Evolutionary conservation across 2,329 filamentous ascomycete species (phyloP).

Genomic region (Beauveria sp.): DNA sequence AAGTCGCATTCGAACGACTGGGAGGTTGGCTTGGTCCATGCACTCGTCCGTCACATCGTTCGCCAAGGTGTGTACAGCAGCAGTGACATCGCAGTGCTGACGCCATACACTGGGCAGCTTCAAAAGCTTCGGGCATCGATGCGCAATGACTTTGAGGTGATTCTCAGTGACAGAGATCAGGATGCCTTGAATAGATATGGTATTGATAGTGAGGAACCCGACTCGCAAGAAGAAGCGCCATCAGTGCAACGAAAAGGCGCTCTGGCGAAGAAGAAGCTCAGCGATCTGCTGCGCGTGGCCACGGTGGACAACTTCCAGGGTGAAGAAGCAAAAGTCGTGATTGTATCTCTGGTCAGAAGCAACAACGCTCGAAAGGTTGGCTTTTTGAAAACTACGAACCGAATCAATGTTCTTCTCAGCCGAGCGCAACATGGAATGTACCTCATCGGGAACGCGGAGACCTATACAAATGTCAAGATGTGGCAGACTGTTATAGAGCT

Average conservation of each 20-base stretch:
- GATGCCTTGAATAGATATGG: conserved; percentile 37
- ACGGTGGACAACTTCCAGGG: conserved; percentile 74
- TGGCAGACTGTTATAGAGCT: conserved; percentile 25
- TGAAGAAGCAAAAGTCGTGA: conserved; percentile 63
- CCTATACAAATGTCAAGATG: conserved; percentile 49
- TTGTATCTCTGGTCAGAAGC: conserved; percentile 64
- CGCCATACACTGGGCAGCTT: conserved; percentile 54
- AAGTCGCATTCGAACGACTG: conserved; percentile 47
- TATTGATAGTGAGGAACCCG: conserved; percentile 22
- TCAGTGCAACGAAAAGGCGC: conserved; percentile 18
- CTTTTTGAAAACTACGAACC: conserved; percentile 58
- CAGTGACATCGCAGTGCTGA: conserved; percentile 62
- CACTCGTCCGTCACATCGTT: conserved; percentile 57
- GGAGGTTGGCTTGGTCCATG: conserved; percentile 56
- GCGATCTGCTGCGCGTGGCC: conserved; percentile 32
- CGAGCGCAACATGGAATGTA: conserved; percentile 63
- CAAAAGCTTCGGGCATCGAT: conserved; percentile 41
- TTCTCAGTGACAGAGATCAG: conserved; percentile 54
- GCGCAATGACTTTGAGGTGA: conserved; percentile 47
- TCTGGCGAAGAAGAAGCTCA: conserved; percentile 40
- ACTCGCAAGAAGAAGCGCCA: conserved; percentile 10
- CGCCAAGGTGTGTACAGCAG: conserved; percentile 53
- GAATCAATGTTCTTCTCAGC: conserved; percentile 61
- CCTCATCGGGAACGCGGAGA: conserved; percentile 57
- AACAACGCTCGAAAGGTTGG: conserved; percentile 52